Base-by-base conservation (phyloP, 2,329 filamentous ascomycete species). In the Parastagonospora avenae region DNA sequence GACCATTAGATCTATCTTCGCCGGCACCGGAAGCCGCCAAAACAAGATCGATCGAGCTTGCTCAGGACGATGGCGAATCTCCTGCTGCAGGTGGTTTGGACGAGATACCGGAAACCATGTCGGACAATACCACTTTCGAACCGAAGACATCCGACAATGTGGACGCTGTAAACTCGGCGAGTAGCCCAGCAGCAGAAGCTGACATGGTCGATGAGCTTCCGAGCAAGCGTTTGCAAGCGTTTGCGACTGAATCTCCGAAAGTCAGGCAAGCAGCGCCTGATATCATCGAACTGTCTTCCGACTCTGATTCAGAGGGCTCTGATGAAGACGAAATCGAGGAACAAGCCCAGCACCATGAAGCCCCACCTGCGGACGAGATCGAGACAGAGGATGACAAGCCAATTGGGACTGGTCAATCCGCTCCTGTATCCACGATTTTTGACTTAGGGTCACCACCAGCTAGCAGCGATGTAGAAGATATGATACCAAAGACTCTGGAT, bases 401-500 rank as follows among this genome's bases (percentile, higher is more conserved):
- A 11, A n/a, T 12, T 15, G 41, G 27, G 9, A 62, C 42, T 11
- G 40, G 57, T 2, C 48, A 27, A 6, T 51, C 54, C 15, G 38
- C 40, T n/a, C 35, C 40, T 32, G 42, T 36, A 2, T 54, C 57
- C 19, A 57, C 60, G 27, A 46, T 68, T 8, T 48, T 68, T 24
- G 62, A 71, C 50, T 46, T 68, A 15, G 63, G 59, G 8, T 64
- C 66, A 7, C 54, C 54, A 4, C 59, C 60, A 9, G 50, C 46
- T 16, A 44, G 49, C 12, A 46, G 38, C 16, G 46, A 56, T 15
- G 33, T 45, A 9, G 16, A 50, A 24, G 19, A 36, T 14, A 8
- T 2, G n/a, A 9, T 28, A 6, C 12, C 32, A 9, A 27, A 27
- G 14, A 42, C 40, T 19, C n/a, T 36, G 30, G 6, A 43, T 7